Percentiles rank a stretch among this genome's conserved stretches.
Evolutionary conservation across 106 monocot species (phyloP).

Genomic region (Apostasia shenzhenica): DNA sequence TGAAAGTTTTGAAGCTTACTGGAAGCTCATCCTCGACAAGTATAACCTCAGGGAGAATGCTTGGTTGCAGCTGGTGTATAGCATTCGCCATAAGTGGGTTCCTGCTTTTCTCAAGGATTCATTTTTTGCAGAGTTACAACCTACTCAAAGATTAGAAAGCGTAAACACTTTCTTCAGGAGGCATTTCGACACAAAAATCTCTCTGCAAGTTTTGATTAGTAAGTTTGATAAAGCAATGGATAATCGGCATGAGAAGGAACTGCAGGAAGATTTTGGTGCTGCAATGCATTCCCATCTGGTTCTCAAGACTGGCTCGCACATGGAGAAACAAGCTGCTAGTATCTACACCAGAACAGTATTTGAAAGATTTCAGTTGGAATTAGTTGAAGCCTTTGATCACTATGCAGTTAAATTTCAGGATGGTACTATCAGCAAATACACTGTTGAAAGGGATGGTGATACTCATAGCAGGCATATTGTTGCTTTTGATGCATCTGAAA

Average conservation of each 20-base stretch:
- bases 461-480: constrained; percentile 27
- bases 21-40: constrained; percentile 48
- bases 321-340: constrained; percentile 58
- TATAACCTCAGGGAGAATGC: constrained; percentile 52
- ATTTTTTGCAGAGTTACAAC: constrained; percentile 72
- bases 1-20: constrained; percentile 38
- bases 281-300: constrained; percentile 17
- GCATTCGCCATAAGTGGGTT: constrained; percentile 54
- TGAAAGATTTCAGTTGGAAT: constrained; percentile 60
- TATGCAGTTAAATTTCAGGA: constrained; percentile 53
- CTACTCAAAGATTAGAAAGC: constrained; percentile 46
- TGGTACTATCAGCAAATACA: constrained; percentile 37
- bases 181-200: constrained; percentile 34
- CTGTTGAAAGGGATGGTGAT: constrained; percentile 41
- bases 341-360: constrained; percentile 59
- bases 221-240: constrained; percentile 64
- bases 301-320: constrained; percentile 40
- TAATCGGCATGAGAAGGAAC: constrained; percentile 40
- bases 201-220: constrained; percentile 32
- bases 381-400: constrained; percentile 37
- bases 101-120: constrained; percentile 49
- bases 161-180: constrained; percentile 49
- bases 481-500: constrained; percentile 34
- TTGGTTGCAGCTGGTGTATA: constrained; percentile 58
- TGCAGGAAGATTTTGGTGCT: constrained; percentile 39